Percentiles rank a stretch among this genome's conserved stretches.
Evolutionary conservation across 2,329 filamentous ascomycete genomes (phyloP).

Genomic region (Monilinia fructigena): DNA sequence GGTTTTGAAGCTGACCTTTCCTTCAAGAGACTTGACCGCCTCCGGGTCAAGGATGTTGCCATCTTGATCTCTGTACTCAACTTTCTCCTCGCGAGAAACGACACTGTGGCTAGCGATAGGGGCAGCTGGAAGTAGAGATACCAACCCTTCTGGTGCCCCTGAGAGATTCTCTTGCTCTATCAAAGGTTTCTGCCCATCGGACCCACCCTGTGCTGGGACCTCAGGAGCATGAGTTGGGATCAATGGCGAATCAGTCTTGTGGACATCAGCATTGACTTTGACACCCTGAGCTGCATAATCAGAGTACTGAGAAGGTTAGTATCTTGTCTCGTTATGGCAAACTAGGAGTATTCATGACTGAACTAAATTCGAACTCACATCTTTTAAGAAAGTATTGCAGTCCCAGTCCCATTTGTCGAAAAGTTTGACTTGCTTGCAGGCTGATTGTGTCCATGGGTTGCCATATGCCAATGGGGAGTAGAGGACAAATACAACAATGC

Average conservation of each 20-base stretch:
- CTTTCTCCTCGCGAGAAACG: conserved; percentile 64
- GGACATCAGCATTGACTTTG: conserved; percentile 32
- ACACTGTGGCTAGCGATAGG: conserved; percentile 35
- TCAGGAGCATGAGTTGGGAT: conserved; percentile 35
- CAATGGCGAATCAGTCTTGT: conserved; percentile 37
- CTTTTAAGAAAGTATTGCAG: conserved; percentile 87
- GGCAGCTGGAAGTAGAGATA: conserved; percentile 31
- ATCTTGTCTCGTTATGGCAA: conserved; percentile 13
- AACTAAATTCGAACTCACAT: conserved; percentile 61
- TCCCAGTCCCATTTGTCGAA: conserved; percentile 95
- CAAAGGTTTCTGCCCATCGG: conserved; percentile 36
- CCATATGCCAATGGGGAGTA: conserved; percentile 90
- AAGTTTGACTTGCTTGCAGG: conserved; percentile 85
- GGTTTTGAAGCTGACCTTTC: conserved; percentile 94
- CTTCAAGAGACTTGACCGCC: conserved; percentile 79
- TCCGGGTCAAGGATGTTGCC: conserved; percentile 84
- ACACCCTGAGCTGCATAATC: conserved; percentile 39
- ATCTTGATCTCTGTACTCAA: conserved; percentile 93
- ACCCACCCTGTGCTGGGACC: conserved; percentile 28
- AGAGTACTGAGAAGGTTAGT: conserved; percentile 39
- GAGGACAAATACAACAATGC: conserved; percentile 75
- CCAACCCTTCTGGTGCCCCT: conserved; percentile 34
- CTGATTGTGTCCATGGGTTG: conserved; percentile 85
- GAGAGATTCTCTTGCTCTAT: conserved; percentile 34
- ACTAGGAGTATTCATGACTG: background rate